Evolutionary conservation across 163 green algal species (phyloP), one percentile per base, ranked within the genome.

Genomic region (Volvox carteri): DNA sequence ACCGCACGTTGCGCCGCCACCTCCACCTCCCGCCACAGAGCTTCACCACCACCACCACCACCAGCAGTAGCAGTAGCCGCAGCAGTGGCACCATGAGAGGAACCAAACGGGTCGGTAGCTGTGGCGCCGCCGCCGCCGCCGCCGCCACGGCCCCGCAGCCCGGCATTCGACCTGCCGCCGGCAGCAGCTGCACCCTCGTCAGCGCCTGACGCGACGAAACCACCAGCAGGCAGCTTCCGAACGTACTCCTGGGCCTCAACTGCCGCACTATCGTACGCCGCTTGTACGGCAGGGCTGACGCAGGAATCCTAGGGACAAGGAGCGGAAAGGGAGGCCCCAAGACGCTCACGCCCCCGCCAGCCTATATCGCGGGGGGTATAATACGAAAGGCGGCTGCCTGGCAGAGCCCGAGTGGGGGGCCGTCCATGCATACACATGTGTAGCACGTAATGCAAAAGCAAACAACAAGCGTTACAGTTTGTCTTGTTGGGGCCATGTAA

Each of bases 271-370:
- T 80, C 81, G 67, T 87, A 79, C 46, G 48, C 65, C 5, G 35
- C 23, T 30, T 87, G 81, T 39, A 65, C 48, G 30, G 46, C 37
- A 62, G 48, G 30, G 11, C 46, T 62, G 4, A 58, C n/a, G 48
- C 81, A 87, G 58, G 81, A 30, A 48, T 87, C 81, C 81, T 87
- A 44, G n/a, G n/a, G n/a, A n/a, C n/a, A n/a, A n/a, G n/a, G n/a
- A n/a, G n/a, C n/a, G n/a, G n/a, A n/a, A n/a, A n/a, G n/a, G n/a
- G n/a, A n/a, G n/a, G n/a, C n/a, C n/a, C n/a, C n/a, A n/a, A n/a
- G n/a, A n/a, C n/a, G n/a, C n/a, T n/a, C n/a, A n/a, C n/a, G 52
- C 52, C 52, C 52, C 14, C 14, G 14, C 52, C 52, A 62, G 52
- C 52, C n/a, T n/a, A n/a, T n/a, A n/a, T n/a, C n/a, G n/a, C n/a